Evolutionary conservation across 2,329 filamentous ascomycete species (phyloP).

Genomic region (Talaromyces rugulosus): DNA sequence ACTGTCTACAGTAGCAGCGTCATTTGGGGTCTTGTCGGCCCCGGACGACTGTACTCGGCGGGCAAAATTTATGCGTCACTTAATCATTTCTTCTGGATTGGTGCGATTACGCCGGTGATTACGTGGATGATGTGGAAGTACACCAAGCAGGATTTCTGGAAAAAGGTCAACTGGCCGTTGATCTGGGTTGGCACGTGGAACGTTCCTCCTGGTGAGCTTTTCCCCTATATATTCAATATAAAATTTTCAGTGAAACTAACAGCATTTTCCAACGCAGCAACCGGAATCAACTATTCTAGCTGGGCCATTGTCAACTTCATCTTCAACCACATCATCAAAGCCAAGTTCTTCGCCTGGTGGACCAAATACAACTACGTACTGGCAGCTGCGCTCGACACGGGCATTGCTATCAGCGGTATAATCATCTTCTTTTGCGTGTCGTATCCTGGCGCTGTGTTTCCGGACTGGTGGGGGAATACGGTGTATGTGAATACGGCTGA

Average conservation of each 20-base stretch:
- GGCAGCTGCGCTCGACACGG: slow-evolving; percentile 36
- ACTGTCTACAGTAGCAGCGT: slow-evolving; percentile 47
- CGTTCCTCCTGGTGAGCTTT: slow-evolving; percentile 7
- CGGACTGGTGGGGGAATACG: slow-evolving; percentile 32
- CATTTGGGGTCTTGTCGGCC: slow-evolving; percentile 52
- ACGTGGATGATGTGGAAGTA: slow-evolving; percentile 27
- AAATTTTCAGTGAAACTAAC: background rate
- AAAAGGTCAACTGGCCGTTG: slow-evolving; percentile 17
- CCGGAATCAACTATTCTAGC: slow-evolving; percentile 33
- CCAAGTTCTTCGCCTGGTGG: slow-evolving; percentile 52
- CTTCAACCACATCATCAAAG: slow-evolving; percentile 74
- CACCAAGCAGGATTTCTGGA: slow-evolving; percentile 31
- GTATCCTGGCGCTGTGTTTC: slow-evolving; percentile 27
- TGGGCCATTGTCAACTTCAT: slow-evolving; percentile 51
- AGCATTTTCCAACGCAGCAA: slow-evolving; percentile 17
- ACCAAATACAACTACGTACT: slow-evolving; percentile 43
- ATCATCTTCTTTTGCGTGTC: slow-evolving; percentile 34
- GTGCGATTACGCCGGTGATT: slow-evolving; percentile 39
- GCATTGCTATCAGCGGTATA: slow-evolving; percentile 29
- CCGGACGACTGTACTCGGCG: slow-evolving; percentile 44
- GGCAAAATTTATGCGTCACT: slow-evolving; percentile 46
- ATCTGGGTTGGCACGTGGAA: slow-evolving; percentile 12
- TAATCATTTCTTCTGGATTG: slow-evolving; percentile 52
- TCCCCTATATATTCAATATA: too few relatives aligned
- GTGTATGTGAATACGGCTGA: slow-evolving; percentile 30